A percentile compares a stretch with the other conserved stretches of the same genome.
Evolutionary conservation across 2,329 filamentous ascomycete species (phyloP).

Genomic region (Diplodia intermedia): DNA sequence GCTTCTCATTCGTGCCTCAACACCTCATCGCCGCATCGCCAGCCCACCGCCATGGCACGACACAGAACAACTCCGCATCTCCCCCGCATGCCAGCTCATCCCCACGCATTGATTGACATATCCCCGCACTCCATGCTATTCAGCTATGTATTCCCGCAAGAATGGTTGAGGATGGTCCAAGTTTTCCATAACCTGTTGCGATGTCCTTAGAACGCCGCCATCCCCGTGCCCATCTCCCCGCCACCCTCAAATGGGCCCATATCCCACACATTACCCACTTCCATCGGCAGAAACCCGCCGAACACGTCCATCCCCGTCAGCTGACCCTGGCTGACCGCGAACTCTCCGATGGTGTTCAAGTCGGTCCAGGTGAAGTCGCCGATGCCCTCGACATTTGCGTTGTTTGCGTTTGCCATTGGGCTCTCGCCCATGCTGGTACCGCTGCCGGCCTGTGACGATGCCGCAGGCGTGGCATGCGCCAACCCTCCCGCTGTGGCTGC

Average conservation of each 20-base stretch:
- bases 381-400: slow-evolving; percentile 54
- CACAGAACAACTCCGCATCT: neutral
- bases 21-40: neutral
- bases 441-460: slow-evolving; percentile 35
- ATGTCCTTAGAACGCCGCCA: slow-evolving; percentile 24
- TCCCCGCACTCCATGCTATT: neutral
- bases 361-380: slow-evolving; percentile 60
- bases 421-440: slow-evolving; percentile 19
- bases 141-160: neutral
- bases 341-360: slow-evolving; percentile 56
- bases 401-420: slow-evolving; percentile 21
- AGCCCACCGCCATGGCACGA: no score
- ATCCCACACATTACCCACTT: slow-evolving; percentile 44
- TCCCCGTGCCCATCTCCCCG: slow-evolving; percentile 25
- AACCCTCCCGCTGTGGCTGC: slow-evolving; percentile 35
- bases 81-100: neutral
- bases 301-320: slow-evolving; percentile 35
- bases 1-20: slow-evolving; percentile 1
- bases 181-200: neutral
- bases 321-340: slow-evolving; percentile 53
- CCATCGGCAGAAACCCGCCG: slow-evolving; percentile 47
- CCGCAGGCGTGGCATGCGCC: slow-evolving; percentile 40
- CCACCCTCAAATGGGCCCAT: slow-evolving; percentile 30
- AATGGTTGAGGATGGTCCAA: no score
- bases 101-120: neutral